Percentiles rank a stretch among this genome's conserved stretches.
These are phyloP conservation scores for Dalbergia oliveri DNA, from an alignment of 306 rosid species.

Conservation along the genomic window DNA sequence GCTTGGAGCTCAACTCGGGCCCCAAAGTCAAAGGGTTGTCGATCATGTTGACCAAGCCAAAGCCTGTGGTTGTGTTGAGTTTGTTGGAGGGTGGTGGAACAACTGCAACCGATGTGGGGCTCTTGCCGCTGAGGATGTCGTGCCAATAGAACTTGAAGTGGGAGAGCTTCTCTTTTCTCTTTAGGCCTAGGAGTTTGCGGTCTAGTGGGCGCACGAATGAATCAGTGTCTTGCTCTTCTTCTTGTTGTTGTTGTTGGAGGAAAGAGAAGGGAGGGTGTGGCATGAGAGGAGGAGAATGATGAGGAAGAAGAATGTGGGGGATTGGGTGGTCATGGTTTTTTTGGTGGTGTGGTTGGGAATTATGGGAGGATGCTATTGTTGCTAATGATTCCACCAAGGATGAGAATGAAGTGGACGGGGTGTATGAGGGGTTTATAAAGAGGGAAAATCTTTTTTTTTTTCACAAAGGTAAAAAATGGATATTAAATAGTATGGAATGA, in stretches of 20 bases:
- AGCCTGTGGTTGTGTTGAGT: slow-evolving; percentile 39
- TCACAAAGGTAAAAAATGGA: too few relatives aligned
- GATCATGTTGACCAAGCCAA: slow-evolving; percentile 50
- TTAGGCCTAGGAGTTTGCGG: slow-evolving; percentile 49
- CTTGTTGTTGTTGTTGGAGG: background rate
- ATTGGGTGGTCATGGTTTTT: slow-evolving; percentile 36
- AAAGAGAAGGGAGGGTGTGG: background rate
- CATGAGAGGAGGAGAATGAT: slow-evolving; percentile 8
- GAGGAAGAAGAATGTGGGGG: slow-evolving; percentile 37
- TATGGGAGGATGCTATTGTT: background rate
- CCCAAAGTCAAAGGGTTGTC: slow-evolving; percentile 60
- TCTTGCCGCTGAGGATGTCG: slow-evolving; percentile 53
- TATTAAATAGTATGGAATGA: too few relatives aligned
- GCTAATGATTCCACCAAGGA: background rate
- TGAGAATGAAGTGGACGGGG: background rate
- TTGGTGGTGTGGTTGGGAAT: background rate
- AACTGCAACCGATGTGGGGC: slow-evolving; percentile 48
- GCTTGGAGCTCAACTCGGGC: slow-evolving; percentile 49
- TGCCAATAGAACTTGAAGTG: slow-evolving; percentile 75
- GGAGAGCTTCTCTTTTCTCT: slow-evolving; percentile 59
- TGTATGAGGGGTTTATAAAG: background rate
- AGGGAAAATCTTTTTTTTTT: background rate
- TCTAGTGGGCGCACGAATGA: slow-evolving; percentile 47
- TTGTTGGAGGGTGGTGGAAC: slow-evolving; percentile 34
- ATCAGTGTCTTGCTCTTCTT: background rate